These are phyloP conservation scores for Trichomonas vaginalis DNA, from an alignment of 208 protist species.

Conservation along the genomic window DNA sequence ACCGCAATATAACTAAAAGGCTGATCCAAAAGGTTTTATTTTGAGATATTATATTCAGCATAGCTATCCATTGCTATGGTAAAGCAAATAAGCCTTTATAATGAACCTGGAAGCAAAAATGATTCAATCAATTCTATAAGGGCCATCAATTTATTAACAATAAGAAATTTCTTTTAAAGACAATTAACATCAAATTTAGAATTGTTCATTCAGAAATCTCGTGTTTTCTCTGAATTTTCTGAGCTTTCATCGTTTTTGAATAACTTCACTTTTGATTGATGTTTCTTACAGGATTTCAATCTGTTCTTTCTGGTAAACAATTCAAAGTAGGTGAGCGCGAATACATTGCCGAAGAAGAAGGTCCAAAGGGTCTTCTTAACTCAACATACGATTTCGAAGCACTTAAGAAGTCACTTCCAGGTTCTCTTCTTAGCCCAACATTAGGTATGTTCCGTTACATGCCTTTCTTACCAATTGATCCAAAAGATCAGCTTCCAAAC, in stretches of 20 bases:
- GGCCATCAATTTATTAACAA: no score
- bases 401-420: neutral
- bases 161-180: no score
- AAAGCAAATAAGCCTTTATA: no score
- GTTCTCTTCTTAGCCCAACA: neutral
- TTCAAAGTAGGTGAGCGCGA: neutral
- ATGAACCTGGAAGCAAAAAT: no score
- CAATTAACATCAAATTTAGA: no score
- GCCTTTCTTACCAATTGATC: neutral
- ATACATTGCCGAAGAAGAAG: neutral
- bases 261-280: neutral
- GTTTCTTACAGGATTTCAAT: neutral
- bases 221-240: no score
- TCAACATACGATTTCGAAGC: neutral
- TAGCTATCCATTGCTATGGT: no score
- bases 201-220: no score
- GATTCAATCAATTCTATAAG: no score
- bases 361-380: neutral
- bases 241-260: neutral
- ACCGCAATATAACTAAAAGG: no score
- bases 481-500: neutral
- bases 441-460: neutral
- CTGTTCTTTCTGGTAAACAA: neutral
- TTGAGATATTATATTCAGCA: no score
- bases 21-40: no score